Conservation (phyloP, 1,139 yeast genomes). For the Taphrina flavorubra region DNA sequence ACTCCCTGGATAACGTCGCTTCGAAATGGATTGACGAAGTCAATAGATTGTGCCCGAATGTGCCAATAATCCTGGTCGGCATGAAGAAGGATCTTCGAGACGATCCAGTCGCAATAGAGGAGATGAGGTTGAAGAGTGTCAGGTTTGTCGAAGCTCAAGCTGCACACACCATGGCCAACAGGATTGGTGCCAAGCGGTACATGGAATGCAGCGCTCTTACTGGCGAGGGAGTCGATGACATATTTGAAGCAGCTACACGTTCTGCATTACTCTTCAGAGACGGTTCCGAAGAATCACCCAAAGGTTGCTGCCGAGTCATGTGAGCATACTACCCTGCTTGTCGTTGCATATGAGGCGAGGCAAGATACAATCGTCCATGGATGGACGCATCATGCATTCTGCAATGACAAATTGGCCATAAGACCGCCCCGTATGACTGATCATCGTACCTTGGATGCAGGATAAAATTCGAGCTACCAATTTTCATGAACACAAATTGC, state of each 20-base stretch:
- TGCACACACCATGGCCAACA: slow-evolving; percentile 82
- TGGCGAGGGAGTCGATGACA: slow-evolving; percentile 55
- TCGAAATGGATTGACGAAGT: slow-evolving; percentile 74
- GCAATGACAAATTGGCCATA: too few species aligned
- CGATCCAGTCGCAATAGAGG: slow-evolving; percentile 76
- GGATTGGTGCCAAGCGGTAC: slow-evolving; percentile 83
- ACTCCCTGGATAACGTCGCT: slow-evolving; percentile 67
- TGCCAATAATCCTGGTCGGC: slow-evolving; percentile 84
- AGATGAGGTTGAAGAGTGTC: slow-evolving; percentile 73
- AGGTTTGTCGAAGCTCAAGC: slow-evolving; percentile 77
- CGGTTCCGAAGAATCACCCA: slow-evolving; percentile 42
- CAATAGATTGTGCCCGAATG: slow-evolving; percentile 76
- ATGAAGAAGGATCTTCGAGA: slow-evolving; percentile 88
- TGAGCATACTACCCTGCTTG: slow-evolving; percentile 40
- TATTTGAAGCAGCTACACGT: slow-evolving; percentile 48
- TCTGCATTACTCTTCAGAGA: slow-evolving; percentile 55
- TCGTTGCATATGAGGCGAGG: background rate
- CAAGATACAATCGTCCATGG: background rate
- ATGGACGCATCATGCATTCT: too few species aligned
- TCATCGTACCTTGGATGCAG: too few species aligned
- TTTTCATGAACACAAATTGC: background rate
- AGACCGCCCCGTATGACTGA: too few species aligned
- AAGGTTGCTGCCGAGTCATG: slow-evolving; percentile 47
- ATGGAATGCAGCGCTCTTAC: slow-evolving; percentile 93
- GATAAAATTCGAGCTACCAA: too few species aligned